These are phyloP conservation scores for Phylloporus arenicola DNA, from an alignment of 768 basidiomycete species.

Conservation along the genomic window DNA sequence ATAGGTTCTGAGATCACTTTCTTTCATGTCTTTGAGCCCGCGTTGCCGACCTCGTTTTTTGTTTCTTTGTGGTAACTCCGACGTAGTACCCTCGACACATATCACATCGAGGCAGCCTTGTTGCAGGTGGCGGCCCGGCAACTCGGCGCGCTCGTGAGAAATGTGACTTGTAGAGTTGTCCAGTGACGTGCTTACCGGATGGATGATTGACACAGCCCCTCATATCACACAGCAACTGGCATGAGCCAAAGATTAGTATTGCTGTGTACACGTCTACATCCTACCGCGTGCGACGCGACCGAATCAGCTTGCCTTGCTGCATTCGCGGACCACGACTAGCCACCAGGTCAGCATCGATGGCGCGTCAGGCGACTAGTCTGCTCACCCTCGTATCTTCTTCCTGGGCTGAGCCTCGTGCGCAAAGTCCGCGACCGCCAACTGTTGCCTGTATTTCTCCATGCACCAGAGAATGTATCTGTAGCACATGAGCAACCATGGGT, in stretches of 20 bases:
- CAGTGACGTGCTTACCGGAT: slow-evolving; percentile 21
- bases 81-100: slow-evolving; percentile 30
- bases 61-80: slow-evolving; percentile 36
- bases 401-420: slow-evolving; percentile 62
- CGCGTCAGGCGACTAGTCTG: slow-evolving; percentile 4
- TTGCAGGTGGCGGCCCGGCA: slow-evolving; percentile 20
- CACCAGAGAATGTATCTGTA: slow-evolving; percentile 79
- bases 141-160: slow-evolving; percentile 24
- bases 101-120: slow-evolving; percentile 36
- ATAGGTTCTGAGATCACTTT: slow-evolving; percentile 30
- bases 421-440: slow-evolving; percentile 50
- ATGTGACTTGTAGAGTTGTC: slow-evolving; percentile 27
- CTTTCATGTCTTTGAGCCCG: slow-evolving; percentile 35
- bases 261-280: slow-evolving; percentile 9
- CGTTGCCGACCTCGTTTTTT: slow-evolving; percentile 39
- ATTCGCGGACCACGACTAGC: slow-evolving; percentile 68
- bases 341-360: background rate
- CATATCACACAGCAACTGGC: slow-evolving; percentile 8
- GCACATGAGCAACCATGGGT: slow-evolving; percentile 5
- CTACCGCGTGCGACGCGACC: slow-evolving; percentile 47
- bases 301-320: slow-evolving; percentile 70
- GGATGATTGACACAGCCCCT: slow-evolving; percentile 14
- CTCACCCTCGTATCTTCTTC: slow-evolving; percentile 78
- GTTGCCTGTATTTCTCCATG: slow-evolving; percentile 72
- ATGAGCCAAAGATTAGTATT: slow-evolving; percentile 1